phyloP scores from a whole-genome alignment of 2,329 filamentous ascomycete genomes.

The Colletotrichum lini region DNA sequence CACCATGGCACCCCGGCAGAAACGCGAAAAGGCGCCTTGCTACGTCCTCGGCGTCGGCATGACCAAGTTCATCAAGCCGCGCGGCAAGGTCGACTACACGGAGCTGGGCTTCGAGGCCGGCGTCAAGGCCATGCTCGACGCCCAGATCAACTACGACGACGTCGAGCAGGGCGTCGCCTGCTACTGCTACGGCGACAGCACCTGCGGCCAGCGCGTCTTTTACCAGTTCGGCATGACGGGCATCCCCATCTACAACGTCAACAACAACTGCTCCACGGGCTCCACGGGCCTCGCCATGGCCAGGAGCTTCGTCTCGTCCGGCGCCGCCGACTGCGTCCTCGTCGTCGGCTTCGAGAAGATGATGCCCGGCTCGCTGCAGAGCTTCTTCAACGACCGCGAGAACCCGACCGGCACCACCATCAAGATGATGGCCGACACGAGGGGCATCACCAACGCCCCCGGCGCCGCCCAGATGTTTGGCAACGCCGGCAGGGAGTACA shows the following conservation, averaged over 20 bases:
- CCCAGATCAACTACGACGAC: slow-evolving; percentile 95
- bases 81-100: slow-evolving; percentile 94
- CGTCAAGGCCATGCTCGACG: slow-evolving; percentile 87
- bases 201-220: slow-evolving; percentile 95
- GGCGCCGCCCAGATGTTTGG: slow-evolving; percentile 95
- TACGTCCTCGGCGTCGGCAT: slow-evolving; percentile 98
- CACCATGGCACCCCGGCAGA: slow-evolving; percentile 65
- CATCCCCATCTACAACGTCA: slow-evolving; percentile 97
- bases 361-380: slow-evolving; percentile 89
- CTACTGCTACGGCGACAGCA: slow-evolving; percentile 97
- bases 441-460: slow-evolving; percentile 85
- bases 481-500: slow-evolving; percentile 94
- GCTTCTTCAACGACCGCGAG: slow-evolving; percentile 86
- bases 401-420: slow-evolving; percentile 82
- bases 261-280: slow-evolving; percentile 99
- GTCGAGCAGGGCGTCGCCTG: slow-evolving; percentile 96
- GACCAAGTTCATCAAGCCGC: slow-evolving; percentile 99
- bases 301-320: slow-evolving; percentile 82
- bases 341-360: slow-evolving; percentile 99
- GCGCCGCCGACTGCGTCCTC: slow-evolving; percentile 88
- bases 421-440: slow-evolving; percentile 86
- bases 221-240: slow-evolving; percentile 99
- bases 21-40: slow-evolving; percentile 64
- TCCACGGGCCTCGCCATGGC: slow-evolving; percentile 90
- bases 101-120: slow-evolving; percentile 95